Conservation (phyloP, 2,329 filamentous ascomycete genomes). For the Colletotrichum sansevieriae region DNA sequence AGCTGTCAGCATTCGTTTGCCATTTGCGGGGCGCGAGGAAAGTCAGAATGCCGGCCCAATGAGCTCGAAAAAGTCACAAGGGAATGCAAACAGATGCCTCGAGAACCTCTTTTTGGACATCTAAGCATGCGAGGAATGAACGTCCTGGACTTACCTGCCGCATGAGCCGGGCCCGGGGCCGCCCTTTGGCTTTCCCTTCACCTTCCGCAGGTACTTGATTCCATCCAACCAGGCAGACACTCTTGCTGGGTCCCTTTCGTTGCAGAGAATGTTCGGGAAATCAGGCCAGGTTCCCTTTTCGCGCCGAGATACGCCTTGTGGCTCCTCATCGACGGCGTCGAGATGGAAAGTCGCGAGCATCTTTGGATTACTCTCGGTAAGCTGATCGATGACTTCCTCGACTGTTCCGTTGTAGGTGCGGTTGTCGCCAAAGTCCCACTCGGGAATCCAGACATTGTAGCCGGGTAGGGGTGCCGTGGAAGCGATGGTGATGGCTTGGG, state of each 20-base stretch:
- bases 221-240: background rate
- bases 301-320: too few relatives aligned
- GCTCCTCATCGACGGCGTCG: too few relatives aligned
- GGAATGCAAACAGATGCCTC: too few relatives aligned
- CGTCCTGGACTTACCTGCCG: background rate
- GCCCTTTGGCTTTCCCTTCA: slow-evolving; percentile 1
- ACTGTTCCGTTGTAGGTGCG: slow-evolving; percentile 10
- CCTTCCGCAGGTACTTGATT: background rate
- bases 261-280: too few relatives aligned
- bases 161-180: background rate
- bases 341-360: background rate
- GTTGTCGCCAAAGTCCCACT: slow-evolving; percentile 42
- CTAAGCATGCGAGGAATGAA: too few relatives aligned
- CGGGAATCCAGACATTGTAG: slow-evolving; percentile 5
- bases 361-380: background rate
- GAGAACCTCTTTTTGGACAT: too few relatives aligned
- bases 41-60: too few relatives aligned
- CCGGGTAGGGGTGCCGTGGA: slow-evolving; percentile 1
- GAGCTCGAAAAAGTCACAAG: too few relatives aligned
- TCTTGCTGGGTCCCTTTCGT: background rate
- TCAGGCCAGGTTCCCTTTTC: too few relatives aligned
- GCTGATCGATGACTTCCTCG: slow-evolving; percentile 14
- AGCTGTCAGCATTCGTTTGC: too few relatives aligned
- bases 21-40: too few relatives aligned
- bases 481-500: background rate